These are phyloP conservation scores for Backusella westeae DNA, from an alignment of 192 early-diverging fungal species.

Conservation along the genomic window DNA sequence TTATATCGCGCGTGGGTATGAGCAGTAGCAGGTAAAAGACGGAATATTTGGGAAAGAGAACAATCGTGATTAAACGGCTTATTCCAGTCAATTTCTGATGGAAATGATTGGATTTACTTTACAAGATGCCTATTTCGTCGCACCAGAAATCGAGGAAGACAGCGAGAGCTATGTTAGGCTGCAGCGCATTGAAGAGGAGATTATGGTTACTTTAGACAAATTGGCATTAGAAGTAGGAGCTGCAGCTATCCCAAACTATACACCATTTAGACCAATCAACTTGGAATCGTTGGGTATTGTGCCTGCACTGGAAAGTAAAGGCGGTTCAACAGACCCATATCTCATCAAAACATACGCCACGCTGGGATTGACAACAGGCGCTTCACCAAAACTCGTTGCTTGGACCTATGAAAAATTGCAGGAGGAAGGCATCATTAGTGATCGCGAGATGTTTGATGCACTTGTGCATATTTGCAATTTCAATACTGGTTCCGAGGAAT, in stretches of 20 bases:
- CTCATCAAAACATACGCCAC: neutral
- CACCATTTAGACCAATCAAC: neutral
- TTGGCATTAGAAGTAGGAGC: neutral
- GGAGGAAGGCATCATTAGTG: constrained; percentile 38
- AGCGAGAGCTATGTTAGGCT: neutral
- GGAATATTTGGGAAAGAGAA: neutral
- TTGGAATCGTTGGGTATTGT: constrained; percentile 11
- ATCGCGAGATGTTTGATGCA: constrained; percentile 38
- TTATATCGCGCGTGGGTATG: constrained; percentile 31
- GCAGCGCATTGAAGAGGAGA: constrained; percentile 16
- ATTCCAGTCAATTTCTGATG: neutral
- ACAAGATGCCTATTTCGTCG: constrained; percentile 4
- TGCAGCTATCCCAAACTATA: neutral
- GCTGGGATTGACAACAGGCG: constrained; percentile 39
- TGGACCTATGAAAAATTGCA: constrained; percentile 51
- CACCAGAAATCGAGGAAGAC: neutral
- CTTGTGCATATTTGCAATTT: constrained; percentile 37
- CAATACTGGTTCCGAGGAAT: constrained; percentile 31
- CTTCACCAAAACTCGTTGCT: constrained; percentile 42
- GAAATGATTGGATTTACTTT: constrained; percentile 26
- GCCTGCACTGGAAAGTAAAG: neutral
- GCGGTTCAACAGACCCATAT: neutral
- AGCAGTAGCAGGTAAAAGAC: constrained; percentile 35
- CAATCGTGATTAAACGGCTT: neutral
- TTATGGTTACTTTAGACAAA: neutral